These are phyloP conservation scores for Anastatica hierochuntica DNA, from an alignment of 345 rosid genomes.

Conservation along the genomic window DNA sequence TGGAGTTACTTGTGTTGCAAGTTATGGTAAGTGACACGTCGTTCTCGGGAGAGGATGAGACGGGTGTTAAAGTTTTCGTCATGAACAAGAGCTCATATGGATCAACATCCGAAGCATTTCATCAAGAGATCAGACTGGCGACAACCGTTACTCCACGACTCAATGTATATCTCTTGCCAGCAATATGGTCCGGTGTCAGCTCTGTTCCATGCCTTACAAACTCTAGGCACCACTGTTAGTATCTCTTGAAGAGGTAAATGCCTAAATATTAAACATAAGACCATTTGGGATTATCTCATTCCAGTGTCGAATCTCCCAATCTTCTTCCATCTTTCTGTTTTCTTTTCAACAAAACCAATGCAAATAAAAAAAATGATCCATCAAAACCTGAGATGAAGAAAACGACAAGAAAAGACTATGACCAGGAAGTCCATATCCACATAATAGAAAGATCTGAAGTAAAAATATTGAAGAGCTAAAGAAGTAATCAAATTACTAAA, in stretches of 20 bases:
- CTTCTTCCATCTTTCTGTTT: slow-evolving; percentile 38
- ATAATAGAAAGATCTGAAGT: no score
- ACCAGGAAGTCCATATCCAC: no score
- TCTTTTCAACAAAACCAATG: no score
- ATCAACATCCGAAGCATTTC: slow-evolving; percentile 74
- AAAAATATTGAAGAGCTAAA: no score
- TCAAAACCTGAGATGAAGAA: no score
- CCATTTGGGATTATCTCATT: slow-evolving; percentile 86
- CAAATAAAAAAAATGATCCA: background rate
- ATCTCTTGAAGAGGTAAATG: slow-evolving; percentile 56
- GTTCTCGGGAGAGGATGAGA: no score
- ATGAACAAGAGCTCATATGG: slow-evolving; percentile 59
- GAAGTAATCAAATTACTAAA: no score
- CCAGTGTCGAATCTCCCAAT: slow-evolving; percentile 49
- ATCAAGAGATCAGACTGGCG: slow-evolving; percentile 33
- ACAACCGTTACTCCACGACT: slow-evolving; percentile 57
- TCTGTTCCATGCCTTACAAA: slow-evolving; percentile 81
- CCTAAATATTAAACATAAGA: slow-evolving; percentile 64
- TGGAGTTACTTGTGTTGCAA: no score
- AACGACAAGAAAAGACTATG: no score
- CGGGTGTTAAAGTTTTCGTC: slow-evolving; percentile 63
- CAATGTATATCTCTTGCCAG: slow-evolving; percentile 90
- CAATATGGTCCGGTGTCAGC: slow-evolving; percentile 80
- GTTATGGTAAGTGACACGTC: no score
- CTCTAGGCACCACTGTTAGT: slow-evolving; percentile 67